A percentile compares a stretch with the other conserved stretches of the same genome.
Conservation (phyloP, 1,284 basidiomycete genomes). For the Melampsora larici-populina region DNA sequence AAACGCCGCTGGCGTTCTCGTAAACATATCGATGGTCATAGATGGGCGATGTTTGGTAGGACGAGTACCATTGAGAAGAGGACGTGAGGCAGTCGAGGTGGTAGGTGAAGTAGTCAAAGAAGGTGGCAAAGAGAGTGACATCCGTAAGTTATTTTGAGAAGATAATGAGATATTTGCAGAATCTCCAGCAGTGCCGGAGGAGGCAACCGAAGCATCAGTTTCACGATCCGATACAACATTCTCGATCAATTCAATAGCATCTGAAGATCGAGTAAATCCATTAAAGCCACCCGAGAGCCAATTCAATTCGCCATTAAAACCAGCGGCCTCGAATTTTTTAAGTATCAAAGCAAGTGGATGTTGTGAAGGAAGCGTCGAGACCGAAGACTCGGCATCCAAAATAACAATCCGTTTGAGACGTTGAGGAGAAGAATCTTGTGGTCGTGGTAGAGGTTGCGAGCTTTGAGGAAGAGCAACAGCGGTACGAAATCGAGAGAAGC, state of each 20-base stretch:
- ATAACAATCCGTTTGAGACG: constrained; percentile 6
- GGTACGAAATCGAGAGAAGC: constrained; percentile 5
- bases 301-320: constrained; percentile 49
- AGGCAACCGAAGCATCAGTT: neutral
- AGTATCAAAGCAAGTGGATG: constrained; percentile 51
- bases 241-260: neutral
- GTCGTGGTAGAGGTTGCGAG: neutral
- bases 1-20: neutral
- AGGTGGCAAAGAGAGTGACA: constrained; percentile 21
- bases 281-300: constrained; percentile 53
- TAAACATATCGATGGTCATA: neutral
- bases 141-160: neutral
- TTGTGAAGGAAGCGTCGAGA: constrained; percentile 50
- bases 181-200: neutral
- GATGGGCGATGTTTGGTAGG: neutral
- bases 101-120: constrained; percentile 14
- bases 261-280: constrained; percentile 30
- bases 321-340: constrained; percentile 51
- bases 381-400: constrained; percentile 24
- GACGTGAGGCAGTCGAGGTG: neutral
- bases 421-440: neutral
- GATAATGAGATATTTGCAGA: neutral
- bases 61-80: neutral
- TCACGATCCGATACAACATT: neutral
- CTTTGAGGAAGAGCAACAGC: neutral